Evolutionary conservation across 2,329 filamentous ascomycete genomes (phyloP), one percentile per base, ranked within the genome.

Genomic region (Penicillium sp.): DNA sequence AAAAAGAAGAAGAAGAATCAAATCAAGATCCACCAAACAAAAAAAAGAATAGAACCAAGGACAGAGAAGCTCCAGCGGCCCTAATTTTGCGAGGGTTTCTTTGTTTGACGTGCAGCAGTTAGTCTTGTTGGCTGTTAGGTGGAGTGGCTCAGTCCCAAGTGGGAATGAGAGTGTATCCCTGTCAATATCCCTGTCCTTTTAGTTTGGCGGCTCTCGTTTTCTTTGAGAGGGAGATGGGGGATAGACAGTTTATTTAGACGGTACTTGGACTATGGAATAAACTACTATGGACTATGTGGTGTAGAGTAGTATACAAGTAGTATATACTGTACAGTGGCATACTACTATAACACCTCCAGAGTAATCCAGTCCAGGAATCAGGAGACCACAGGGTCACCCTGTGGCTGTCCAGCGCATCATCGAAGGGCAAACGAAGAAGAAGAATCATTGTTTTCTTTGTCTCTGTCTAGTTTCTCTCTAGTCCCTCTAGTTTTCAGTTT

Each of bases 401-500:
- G 37, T 55, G 28, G 37, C 26, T 22, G 17, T 30, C 53, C 53
- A 42, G 53, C 40, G n/a, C 47, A 53, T 53, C 56, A 49, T 40
- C 56, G 24, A 55, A 44, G 30, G 28, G 53, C 37, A 55, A 55
- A 55, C 49, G 47, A 37, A 35, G 33, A 49, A 44, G 53, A 53
- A 63, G 69, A 66, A 65, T 68, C 63, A 70, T 70, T 70, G 67
- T 70, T 70, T 66, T 70, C 68, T 70, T 70, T 70, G 66, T 68
- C 53, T 53, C 22, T 30, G 28, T 30, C 28, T 30, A 30, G 28
- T 30, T 7, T 8, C 1, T 6, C 42, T 26, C 26, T 26, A 26
- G 26, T 26, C 26, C 26, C 26, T 26, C 26, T 26, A 26, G 26
- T 26, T 3, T 26, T 26, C 5, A 6, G 5, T 28, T 6, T 28